phyloP scores from a whole-genome alignment of 345 rosid species.

The Melaleuca quinquenervia region DNA sequence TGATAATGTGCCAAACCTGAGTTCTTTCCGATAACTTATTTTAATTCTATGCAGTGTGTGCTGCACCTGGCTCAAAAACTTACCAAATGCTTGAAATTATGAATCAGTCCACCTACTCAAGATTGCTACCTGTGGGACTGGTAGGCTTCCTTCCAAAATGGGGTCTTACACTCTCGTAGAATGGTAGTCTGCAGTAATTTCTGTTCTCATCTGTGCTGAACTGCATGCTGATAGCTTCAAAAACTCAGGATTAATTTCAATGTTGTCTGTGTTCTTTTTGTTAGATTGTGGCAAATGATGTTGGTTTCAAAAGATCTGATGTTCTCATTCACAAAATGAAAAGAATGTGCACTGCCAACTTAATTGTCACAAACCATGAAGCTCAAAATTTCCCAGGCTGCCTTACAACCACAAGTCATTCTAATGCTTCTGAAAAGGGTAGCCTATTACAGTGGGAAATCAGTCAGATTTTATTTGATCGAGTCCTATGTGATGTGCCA shows the following conservation, averaged over 20 bases:
- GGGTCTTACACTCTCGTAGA: not conserved
- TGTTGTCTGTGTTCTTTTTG: not conserved
- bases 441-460: conserved; percentile 15
- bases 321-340: conserved; percentile 97
- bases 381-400: conserved; percentile 96
- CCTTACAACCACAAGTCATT: conserved; percentile 22
- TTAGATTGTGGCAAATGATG: conserved; percentile 91
- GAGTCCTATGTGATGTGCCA: conserved; percentile 92
- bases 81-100: conserved; percentile 88
- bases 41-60: conserved; percentile 57
- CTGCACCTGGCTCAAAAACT: conserved; percentile 98
- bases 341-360: conserved; percentile 93
- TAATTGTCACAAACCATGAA: conserved; percentile 90
- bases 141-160: conserved; percentile 14
- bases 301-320: conserved; percentile 89
- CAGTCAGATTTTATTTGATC: conserved; percentile 71
- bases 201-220: not conserved
- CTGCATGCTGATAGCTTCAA: not conserved
- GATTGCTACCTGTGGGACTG: conserved; percentile 70
- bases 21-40: not conserved
- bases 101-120: conserved; percentile 49
- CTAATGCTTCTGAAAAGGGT: conserved; percentile 19
- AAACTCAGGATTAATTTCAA: not conserved
- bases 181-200: not conserved
- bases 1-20: not conserved